These are phyloP conservation scores for Trichoderma sp. DNA, from an alignment of 2,329 filamentous ascomycete genomes.

Conservation along the genomic window DNA sequence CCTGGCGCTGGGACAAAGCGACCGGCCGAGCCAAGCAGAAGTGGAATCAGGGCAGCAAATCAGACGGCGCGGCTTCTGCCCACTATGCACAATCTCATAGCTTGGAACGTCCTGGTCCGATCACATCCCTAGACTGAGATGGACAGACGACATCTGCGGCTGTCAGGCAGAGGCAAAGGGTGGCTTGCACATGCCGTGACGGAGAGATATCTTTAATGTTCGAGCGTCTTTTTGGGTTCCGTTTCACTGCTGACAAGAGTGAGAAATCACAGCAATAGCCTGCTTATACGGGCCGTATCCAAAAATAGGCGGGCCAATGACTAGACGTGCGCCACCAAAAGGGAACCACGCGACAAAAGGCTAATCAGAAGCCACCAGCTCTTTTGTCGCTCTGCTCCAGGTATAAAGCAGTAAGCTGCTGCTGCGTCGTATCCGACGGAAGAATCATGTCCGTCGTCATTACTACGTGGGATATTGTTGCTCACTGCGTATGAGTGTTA, in stretches of 20 bases:
- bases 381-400: background rate
- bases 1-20: background rate
- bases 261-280: background rate
- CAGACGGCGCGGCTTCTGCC: background rate
- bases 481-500: background rate
- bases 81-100: slow-evolving; percentile 5
- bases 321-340: slow-evolving; percentile 6
- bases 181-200: background rate
- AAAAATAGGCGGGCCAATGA: slow-evolving; percentile 25
- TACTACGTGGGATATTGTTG: background rate
- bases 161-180: background rate
- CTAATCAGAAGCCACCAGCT: background rate
- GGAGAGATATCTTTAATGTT: background rate
- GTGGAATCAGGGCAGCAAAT: slow-evolving; percentile 17
- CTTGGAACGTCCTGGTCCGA: background rate
- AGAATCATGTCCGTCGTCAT: background rate
- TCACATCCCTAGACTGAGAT: background rate
- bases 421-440: background rate
- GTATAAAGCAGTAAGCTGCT: background rate
- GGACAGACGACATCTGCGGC: background rate
- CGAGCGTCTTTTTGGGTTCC: background rate
- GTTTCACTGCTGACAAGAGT: background rate
- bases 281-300: slow-evolving; percentile 12
- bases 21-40: background rate
- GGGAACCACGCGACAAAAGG: background rate